These are phyloP conservation scores for Tolypocladium pustulatum DNA, from an alignment of 2,329 filamentous ascomycete species.

Conservation along the genomic window DNA sequence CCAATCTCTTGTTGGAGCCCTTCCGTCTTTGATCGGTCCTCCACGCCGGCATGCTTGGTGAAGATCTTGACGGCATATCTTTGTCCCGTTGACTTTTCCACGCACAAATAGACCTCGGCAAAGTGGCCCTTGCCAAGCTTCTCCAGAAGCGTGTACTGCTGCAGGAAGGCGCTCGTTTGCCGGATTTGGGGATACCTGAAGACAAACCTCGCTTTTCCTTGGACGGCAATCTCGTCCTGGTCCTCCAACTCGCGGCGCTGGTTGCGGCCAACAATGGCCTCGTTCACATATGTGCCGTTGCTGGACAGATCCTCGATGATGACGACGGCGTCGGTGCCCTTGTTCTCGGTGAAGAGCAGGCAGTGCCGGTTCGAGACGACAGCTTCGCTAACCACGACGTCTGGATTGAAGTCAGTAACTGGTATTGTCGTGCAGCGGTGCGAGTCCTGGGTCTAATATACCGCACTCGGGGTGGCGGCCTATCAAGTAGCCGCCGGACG, in stretches of 20 bases:
- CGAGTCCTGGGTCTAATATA: slow-evolving; percentile 32
- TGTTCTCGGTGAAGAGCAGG: slow-evolving; percentile 53
- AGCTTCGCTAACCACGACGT: slow-evolving; percentile 64
- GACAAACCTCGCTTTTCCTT: slow-evolving; percentile 76
- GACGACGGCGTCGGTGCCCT: slow-evolving; percentile 50
- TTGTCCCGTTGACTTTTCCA: slow-evolving; percentile 73
- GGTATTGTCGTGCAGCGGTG: not conserved
- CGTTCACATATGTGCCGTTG: slow-evolving; percentile 95
- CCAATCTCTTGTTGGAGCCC: slow-evolving; percentile 92
- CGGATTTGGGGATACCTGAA: slow-evolving; percentile 79
- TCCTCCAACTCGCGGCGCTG: slow-evolving; percentile 81
- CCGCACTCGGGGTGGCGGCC: slow-evolving; percentile 90
- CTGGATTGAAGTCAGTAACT: slow-evolving; percentile 17
- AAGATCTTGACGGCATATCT: slow-evolving; percentile 93
- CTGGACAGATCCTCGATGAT: slow-evolving; percentile 88
- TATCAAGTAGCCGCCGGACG: slow-evolving; percentile 79
- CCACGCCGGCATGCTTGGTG: slow-evolving; percentile 70
- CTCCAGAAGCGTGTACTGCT: slow-evolving; percentile 76
- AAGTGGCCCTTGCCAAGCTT: slow-evolving; percentile 93
- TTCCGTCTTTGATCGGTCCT: slow-evolving; percentile 75
- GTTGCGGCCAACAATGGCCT: slow-evolving; percentile 82
- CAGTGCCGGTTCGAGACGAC: slow-evolving; percentile 84
- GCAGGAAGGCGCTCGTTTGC: slow-evolving; percentile 66
- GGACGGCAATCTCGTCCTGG: slow-evolving; percentile 80
- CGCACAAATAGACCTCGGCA: slow-evolving; percentile 82